These are phyloP conservation scores for Cyathus striatus DNA, from an alignment of 768 basidiomycete genomes.

Conservation along the genomic window DNA sequence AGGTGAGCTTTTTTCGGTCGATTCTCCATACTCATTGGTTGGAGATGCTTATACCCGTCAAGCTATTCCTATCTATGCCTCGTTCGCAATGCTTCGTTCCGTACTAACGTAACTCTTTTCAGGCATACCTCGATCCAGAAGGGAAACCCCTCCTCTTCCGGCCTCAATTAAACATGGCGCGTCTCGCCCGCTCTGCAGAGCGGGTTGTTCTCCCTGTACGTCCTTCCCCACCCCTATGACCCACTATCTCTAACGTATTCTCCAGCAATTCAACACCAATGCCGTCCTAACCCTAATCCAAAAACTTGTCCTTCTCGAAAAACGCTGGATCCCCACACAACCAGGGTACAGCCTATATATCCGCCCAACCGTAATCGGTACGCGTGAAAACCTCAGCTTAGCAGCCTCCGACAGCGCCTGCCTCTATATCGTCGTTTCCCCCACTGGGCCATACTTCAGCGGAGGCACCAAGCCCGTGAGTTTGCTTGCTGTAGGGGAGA, in stretches of 20 bases:
- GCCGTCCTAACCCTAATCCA: constrained; percentile 71
- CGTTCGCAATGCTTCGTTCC: too few relatives aligned
- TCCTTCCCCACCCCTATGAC: neutral
- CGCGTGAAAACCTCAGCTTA: constrained; percentile 52
- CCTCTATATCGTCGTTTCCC: constrained; percentile 70
- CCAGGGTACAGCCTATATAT: constrained; percentile 83
- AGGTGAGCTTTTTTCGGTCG: too few relatives aligned
- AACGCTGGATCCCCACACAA: constrained; percentile 77
- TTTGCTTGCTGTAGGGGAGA: constrained; percentile 33
- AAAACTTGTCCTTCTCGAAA: constrained; percentile 63
- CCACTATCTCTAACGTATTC: too few relatives aligned
- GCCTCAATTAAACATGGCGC: constrained; percentile 80
- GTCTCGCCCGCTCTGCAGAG: constrained; percentile 63
- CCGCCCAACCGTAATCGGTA: constrained; percentile 71
- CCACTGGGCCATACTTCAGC: constrained; percentile 74
- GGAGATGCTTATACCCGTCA: too few relatives aligned
- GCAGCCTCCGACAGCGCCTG: constrained; percentile 67
- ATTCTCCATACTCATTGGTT: too few relatives aligned
- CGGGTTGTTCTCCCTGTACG: constrained; percentile 68
- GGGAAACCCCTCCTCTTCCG: constrained; percentile 77
- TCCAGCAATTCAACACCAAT: constrained; percentile 65
- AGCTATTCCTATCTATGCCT: too few relatives aligned
- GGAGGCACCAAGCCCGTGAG: constrained; percentile 53
- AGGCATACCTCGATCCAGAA: constrained; percentile 71
- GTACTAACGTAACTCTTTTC: too few relatives aligned